Evolutionary conservation across 768 basidiomycete species (phyloP).

Genomic region (Hygrophorus russula): DNA sequence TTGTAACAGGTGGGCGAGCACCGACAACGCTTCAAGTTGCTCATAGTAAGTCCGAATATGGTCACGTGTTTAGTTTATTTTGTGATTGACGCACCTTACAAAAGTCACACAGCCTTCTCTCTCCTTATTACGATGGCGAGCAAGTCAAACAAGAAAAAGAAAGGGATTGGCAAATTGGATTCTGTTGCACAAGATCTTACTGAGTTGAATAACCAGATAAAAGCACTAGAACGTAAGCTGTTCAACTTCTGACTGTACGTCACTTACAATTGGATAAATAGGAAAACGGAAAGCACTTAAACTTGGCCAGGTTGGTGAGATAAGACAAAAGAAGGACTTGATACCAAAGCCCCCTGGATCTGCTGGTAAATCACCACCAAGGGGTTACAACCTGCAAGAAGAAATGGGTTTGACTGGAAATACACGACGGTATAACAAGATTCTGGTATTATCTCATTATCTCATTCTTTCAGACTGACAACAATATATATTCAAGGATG

Average conservation of each 20-base stretch:
- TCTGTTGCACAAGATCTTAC: neutral
- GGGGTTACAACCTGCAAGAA: constrained; percentile 1
- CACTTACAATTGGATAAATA: neutral
- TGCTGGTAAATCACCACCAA: neutral
- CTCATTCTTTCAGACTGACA: neutral
- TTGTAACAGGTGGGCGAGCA: constrained; percentile 1
- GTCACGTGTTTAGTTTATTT: neutral
- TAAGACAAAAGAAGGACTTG: neutral
- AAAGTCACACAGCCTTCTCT: neutral
- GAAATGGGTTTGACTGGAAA: neutral
- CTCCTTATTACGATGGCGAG: neutral
- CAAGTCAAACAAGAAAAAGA: neutral
- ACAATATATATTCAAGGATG: neutral
- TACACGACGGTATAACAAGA: neutral
- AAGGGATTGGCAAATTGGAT: neutral
- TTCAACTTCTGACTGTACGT: neutral
- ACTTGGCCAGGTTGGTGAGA: too few species aligned
- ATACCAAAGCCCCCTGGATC: neutral
- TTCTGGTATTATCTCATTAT: neutral
- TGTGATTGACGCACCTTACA: neutral
- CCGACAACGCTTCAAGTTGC: neutral
- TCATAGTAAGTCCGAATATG: neutral
- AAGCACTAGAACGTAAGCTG: neutral
- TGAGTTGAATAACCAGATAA: neutral
- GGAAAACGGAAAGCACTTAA: neutral